Percentiles rank a stretch among this genome's conserved stretches.
These are phyloP conservation scores for Pichia sp. DNA, from an alignment of 1,139 yeast genomes.

Conservation along the genomic window DNA sequence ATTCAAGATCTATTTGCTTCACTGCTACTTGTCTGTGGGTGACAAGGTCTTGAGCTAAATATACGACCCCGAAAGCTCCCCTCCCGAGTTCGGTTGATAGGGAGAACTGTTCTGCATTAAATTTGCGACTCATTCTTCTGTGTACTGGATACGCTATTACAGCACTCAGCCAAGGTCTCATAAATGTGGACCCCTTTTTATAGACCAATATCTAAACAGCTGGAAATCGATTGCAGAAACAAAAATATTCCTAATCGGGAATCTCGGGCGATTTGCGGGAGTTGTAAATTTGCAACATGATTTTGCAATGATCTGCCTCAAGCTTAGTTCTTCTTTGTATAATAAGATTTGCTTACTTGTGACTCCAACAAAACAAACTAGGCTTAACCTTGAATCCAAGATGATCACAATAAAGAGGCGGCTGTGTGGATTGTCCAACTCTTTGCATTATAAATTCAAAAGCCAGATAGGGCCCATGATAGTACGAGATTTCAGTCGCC, in stretches of 20 bases:
- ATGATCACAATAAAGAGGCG: background rate
- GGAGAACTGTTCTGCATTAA: conserved; percentile 48
- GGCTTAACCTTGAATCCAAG: too few species aligned
- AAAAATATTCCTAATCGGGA: background rate
- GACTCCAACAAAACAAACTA: too few species aligned
- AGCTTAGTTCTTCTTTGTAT: background rate
- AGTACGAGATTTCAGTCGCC: background rate
- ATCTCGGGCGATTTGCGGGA: background rate
- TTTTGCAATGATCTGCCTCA: background rate
- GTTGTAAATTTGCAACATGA: background rate
- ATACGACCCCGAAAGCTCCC: conserved; percentile 88
- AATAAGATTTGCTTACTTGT: too few species aligned
- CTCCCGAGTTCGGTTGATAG: conserved; percentile 77
- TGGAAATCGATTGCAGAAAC: background rate
- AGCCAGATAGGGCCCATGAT: background rate
- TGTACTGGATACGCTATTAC: background rate
- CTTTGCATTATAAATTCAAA: background rate
- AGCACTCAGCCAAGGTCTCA: too few species aligned
- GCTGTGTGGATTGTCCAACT: background rate
- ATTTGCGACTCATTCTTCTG: conserved; percentile 24
- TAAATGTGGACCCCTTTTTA: too few species aligned
- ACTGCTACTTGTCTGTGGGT: conserved; percentile 56
- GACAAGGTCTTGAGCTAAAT: conserved; percentile 59
- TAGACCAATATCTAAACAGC: background rate
- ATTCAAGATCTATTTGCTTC: conserved; percentile 75